Conservation (phyloP, 495 filamentous ascomycete genomes). For the Lichenothelia convexa region DNA sequence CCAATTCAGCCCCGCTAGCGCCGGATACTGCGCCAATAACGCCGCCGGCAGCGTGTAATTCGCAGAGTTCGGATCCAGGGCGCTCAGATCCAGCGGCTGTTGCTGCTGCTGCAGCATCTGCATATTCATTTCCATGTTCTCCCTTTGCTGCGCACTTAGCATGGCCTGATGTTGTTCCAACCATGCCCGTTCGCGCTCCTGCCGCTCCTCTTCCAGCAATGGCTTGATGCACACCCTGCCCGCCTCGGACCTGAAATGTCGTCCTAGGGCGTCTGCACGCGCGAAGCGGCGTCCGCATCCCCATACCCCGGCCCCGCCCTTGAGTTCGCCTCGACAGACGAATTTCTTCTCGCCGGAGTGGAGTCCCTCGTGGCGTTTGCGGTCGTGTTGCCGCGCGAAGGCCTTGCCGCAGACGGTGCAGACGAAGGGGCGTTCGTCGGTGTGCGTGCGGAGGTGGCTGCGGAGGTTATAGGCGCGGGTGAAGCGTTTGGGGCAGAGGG, state of each 20-base stretch:
- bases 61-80: neutral
- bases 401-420: conserved; percentile 82
- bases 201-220: conserved; percentile 64
- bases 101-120: neutral
- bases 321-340: conserved; percentile 79
- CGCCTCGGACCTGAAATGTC: conserved; percentile 94
- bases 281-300: conserved; percentile 88
- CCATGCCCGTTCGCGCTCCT: conserved; percentile 47
- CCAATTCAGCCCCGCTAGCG: conserved; percentile 71
- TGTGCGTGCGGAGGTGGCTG: conserved; percentile 27
- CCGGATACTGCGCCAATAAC: conserved; percentile 79
- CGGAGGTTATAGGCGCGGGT: conserved; percentile 31
- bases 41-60: conserved; percentile 50
- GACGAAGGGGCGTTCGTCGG: conserved; percentile 27
- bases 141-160: conserved; percentile 15
- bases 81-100: neutral
- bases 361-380: conserved; percentile 25
- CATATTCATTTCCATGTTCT: conserved; percentile 4
- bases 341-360: conserved; percentile 50
- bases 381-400: conserved; percentile 26
- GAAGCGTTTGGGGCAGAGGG: conserved; percentile 28
- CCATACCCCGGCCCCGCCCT: conserved; percentile 66
- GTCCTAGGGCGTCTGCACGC: conserved; percentile 81
- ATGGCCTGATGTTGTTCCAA: conserved; percentile 43
- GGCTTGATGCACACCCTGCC: conserved; percentile 93